These are phyloP conservation scores for Marchantia paleacea DNA, from an alignment of 225 moss, liverwort and hornwort genomes.

Conservation along the genomic window DNA sequence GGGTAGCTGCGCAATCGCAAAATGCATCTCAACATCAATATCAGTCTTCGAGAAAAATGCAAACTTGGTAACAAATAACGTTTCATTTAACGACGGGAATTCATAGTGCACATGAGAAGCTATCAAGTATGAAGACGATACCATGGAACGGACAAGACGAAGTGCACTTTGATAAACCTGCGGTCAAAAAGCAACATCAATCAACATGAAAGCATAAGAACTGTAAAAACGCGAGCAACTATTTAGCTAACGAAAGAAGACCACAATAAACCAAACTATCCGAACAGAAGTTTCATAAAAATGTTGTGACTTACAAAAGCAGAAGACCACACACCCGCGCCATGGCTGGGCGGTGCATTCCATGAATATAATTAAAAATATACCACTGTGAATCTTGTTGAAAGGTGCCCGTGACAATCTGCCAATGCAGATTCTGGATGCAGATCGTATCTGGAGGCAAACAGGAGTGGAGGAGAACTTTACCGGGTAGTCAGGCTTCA, in stretches of 20 bases:
- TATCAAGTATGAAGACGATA: conserved; percentile 9
- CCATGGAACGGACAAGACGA: conserved; percentile 91
- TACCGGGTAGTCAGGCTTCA: conserved; percentile 98
- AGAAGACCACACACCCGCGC: background rate
- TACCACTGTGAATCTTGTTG: too few species aligned
- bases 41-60: background rate
- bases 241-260: too few species aligned
- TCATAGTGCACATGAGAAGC: background rate
- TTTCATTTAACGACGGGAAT: background rate
- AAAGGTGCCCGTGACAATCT: too few species aligned
- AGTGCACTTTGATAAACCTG: conserved; percentile 94
- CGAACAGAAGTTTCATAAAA: too few species aligned
- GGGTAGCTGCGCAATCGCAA: conserved; percentile 60
- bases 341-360: too few species aligned
- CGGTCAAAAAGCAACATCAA: conserved; percentile 1
- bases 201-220: background rate
- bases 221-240: background rate
- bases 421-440: background rate
- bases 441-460: background rate
- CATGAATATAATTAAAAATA: too few species aligned
- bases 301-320: background rate
- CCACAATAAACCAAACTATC: too few species aligned
- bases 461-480: conserved; percentile 17
- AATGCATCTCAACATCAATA: conserved; percentile 6
- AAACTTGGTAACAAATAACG: background rate